phyloP scores from a whole-genome alignment of 2,329 filamentous ascomycete species.

The Neofusicoccum cordaticola region DNA sequence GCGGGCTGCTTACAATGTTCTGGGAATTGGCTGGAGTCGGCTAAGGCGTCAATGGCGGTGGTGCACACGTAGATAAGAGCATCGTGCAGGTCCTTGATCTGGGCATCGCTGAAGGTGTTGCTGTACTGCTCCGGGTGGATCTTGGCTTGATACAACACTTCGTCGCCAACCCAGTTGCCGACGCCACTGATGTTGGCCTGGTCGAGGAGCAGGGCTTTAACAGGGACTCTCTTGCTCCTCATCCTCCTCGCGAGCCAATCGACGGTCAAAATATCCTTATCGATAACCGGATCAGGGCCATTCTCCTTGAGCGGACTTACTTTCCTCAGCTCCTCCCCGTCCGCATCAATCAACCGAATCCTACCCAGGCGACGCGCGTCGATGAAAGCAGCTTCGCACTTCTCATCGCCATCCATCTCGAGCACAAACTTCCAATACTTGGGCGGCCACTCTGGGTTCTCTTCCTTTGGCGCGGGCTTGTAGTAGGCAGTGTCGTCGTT shows the following conservation, averaged over 20 bases:
- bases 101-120: constrained; percentile 70
- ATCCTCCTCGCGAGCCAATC: constrained; percentile 72
- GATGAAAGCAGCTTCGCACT: constrained; percentile 71
- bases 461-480: constrained; percentile 57
- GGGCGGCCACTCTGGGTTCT: constrained; percentile 75
- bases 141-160: constrained; percentile 83
- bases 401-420: constrained; percentile 61
- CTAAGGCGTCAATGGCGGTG: constrained; percentile 73
- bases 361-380: constrained; percentile 77
- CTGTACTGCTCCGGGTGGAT: constrained; percentile 93
- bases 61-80: constrained; percentile 76
- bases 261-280: constrained; percentile 72
- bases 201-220: constrained; percentile 86
- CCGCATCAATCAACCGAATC: constrained; percentile 78
- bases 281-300: constrained; percentile 86
- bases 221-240: constrained; percentile 72
- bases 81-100: constrained; percentile 69
- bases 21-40: constrained; percentile 81
- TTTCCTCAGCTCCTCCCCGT: constrained; percentile 70
- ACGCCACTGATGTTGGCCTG: constrained; percentile 88
- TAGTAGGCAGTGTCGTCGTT: constrained; percentile 78
- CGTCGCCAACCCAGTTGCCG: constrained; percentile 95
- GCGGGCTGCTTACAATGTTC: constrained; percentile 62
- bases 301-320: constrained; percentile 82
- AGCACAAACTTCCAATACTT: constrained; percentile 85